A percentile compares a stretch with the other conserved stretches of the same genome.
phyloP scores from a whole-genome alignment of 805 yeast genomes.

The Candida arabinofermentans region DNA sequence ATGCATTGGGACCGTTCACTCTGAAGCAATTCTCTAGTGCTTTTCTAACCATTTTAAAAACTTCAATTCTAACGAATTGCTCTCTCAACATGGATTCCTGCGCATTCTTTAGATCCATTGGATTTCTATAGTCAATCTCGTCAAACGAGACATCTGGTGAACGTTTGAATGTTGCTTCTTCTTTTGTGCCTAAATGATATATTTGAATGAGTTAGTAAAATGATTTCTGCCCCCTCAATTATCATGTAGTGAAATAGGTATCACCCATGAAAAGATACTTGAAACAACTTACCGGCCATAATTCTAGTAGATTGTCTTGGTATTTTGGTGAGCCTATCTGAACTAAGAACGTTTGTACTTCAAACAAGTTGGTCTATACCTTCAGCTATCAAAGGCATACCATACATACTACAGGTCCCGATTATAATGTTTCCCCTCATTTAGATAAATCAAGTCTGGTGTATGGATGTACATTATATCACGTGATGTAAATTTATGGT shows the following conservation, averaged over 20 bases:
- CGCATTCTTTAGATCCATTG: conserved; percentile 61
- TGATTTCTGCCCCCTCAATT: not conserved
- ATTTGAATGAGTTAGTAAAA: not conserved
- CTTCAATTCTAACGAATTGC: conserved; percentile 70
- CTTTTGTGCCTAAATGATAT: conserved; percentile 3
- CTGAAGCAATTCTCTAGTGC: conserved; percentile 72
- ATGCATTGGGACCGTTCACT: conserved; percentile 58
- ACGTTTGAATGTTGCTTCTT: conserved; percentile 22
- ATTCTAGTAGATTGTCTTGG: no score
- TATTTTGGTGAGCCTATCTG: no score
- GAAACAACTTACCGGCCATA: no score
- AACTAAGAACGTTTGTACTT: no score
- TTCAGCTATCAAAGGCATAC: no score
- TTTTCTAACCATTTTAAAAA: conserved; percentile 62
- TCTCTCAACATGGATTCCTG: conserved; percentile 75
- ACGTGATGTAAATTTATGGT: no score
- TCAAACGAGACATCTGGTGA: conserved; percentile 80
- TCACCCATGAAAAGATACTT: no score
- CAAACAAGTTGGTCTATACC: no score
- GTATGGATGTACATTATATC: no score
- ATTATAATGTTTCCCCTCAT: not conserved
- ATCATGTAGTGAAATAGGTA: not conserved
- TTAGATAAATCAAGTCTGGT: not conserved
- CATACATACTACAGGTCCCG: not conserved
- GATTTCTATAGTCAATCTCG: conserved; percentile 71